Conservation (phyloP, 768 basidiomycete species). For the Scleroderma bovista region DNA sequence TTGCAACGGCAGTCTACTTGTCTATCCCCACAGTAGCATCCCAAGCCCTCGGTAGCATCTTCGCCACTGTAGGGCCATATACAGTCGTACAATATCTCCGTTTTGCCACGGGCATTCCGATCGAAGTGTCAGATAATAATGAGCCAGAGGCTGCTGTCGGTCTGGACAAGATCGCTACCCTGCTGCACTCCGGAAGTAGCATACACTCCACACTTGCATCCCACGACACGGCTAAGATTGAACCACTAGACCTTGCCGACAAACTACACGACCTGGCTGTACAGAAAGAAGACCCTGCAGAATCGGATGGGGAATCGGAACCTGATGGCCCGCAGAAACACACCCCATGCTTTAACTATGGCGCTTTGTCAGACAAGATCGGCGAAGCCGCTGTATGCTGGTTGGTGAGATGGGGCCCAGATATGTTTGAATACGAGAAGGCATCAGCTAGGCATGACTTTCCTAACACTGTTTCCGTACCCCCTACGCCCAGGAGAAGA, state of each 20-base stretch:
- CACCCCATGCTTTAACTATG: slow-evolving; percentile 61
- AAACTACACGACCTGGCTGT: slow-evolving; percentile 28
- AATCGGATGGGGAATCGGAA: slow-evolving; percentile 28
- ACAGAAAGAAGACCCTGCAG: slow-evolving; percentile 33
- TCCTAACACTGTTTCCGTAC: slow-evolving; percentile 12
- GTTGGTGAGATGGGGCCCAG: slow-evolving; percentile 80
- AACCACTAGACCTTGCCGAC: slow-evolving; percentile 23
- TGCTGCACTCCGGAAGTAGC: slow-evolving; percentile 33
- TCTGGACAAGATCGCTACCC: slow-evolving; percentile 59
- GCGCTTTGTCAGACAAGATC: slow-evolving; percentile 86
- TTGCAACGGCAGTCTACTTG: slow-evolving; percentile 84
- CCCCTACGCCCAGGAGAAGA: slow-evolving; percentile 18
- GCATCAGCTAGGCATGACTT: slow-evolving; percentile 10
- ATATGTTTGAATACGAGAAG: slow-evolving; percentile 64
- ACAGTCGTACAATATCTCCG: slow-evolving; percentile 73
- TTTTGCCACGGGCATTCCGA: slow-evolving; percentile 73
- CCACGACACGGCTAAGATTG: slow-evolving; percentile 1
- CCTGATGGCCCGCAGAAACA: slow-evolving; percentile 10
- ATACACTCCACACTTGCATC: slow-evolving; percentile 4
- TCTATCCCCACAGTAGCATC: slow-evolving; percentile 73
- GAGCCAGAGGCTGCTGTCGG: slow-evolving; percentile 64
- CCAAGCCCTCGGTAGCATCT: slow-evolving; percentile 65
- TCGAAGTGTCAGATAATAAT: slow-evolving; percentile 36
- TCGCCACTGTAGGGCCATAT: slow-evolving; percentile 71
- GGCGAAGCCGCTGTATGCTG: slow-evolving; percentile 87